Evolutionary conservation across 768 basidiomycete genomes (phyloP).

Genomic region (Suillus alpinus): DNA sequence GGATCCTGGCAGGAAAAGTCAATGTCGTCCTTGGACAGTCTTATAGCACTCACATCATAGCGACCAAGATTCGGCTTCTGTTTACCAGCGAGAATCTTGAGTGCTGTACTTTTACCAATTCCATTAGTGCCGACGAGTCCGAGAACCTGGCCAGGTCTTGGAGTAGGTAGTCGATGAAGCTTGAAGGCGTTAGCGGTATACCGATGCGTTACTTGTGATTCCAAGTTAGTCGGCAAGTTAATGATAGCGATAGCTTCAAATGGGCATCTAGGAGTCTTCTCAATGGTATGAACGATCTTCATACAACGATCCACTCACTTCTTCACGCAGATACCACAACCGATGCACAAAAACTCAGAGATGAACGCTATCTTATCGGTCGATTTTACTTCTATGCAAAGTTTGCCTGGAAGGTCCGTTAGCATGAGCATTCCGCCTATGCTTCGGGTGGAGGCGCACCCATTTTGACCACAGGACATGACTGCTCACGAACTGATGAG

Average conservation of each 20-base stretch:
- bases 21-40: slow-evolving; percentile 1
- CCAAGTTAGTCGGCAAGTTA: slow-evolving; percentile 96
- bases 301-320: slow-evolving; percentile 58
- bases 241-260: slow-evolving; percentile 99
- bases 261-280: slow-evolving; percentile 69
- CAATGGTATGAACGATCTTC: slow-evolving; percentile 2
- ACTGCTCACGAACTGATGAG: slow-evolving; percentile 38
- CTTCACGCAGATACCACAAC: slow-evolving; percentile 99
- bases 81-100: slow-evolving; percentile 96
- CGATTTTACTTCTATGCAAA: slow-evolving; percentile 97
- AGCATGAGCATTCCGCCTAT: background rate
- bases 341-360: slow-evolving; percentile 98
- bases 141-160: slow-evolving; percentile 96
- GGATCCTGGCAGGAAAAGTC: slow-evolving; percentile 62
- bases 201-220: slow-evolving; percentile 94
- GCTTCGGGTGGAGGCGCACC: slow-evolving; percentile 44
- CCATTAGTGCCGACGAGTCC: slow-evolving; percentile 98
- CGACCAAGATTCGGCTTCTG: slow-evolving; percentile 96
- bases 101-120: slow-evolving; percentile 97
- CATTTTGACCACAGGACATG: slow-evolving; percentile 98
- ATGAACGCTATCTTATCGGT: slow-evolving; percentile 98
- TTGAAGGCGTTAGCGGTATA: slow-evolving; percentile 99
- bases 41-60: slow-evolving; percentile 72
- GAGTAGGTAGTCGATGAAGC: slow-evolving; percentile 95
- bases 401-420: slow-evolving; percentile 61